Conservation (phyloP, 805 yeast genomes). For the Sugiyamaella smithiae region DNA sequence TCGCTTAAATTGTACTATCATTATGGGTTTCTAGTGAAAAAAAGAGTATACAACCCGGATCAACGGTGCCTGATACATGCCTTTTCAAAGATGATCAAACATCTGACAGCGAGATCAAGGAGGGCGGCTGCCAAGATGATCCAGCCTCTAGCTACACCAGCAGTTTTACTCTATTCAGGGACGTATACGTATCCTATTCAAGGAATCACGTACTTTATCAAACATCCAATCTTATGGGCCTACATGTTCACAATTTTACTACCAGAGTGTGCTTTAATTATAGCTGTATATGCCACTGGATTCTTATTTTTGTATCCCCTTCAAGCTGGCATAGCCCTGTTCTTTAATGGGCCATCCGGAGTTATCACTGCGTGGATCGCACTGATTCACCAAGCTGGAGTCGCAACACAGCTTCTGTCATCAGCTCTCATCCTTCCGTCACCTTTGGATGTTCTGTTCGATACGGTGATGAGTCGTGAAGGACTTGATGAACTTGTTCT, state of each 20-base stretch:
- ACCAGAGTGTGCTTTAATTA: conserved; percentile 45
- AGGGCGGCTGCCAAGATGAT: no score
- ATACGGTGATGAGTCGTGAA: conserved; percentile 45
- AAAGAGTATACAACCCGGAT: no score
- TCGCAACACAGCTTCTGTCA: conserved; percentile 43
- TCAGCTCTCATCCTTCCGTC: conserved; percentile 46
- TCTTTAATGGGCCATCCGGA: conserved; percentile 53
- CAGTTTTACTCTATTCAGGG: conserved; percentile 26
- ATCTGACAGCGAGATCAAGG: no score
- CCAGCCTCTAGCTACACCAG: conserved; percentile 28
- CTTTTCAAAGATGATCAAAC: no score
- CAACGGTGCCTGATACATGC: no score
- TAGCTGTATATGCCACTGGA: conserved; percentile 37
- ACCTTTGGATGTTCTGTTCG: conserved; percentile 47
- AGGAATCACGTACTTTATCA: conserved; percentile 44
- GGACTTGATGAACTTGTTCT: conserved; percentile 46
- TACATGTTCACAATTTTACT: conserved; percentile 42
- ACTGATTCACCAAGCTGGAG: conserved; percentile 43
- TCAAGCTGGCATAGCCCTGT: conserved; percentile 40
- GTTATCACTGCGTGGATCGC: conserved; percentile 45
- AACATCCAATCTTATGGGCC: conserved; percentile 47
- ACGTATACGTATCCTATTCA: conserved; percentile 34
- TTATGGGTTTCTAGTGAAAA: no score
- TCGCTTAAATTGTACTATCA: no score
- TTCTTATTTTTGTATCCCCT: conserved; percentile 45